These are phyloP conservation scores for Ceratocystis harringtonii DNA, from an alignment of 2,329 filamentous ascomycete species.

Conservation along the genomic window DNA sequence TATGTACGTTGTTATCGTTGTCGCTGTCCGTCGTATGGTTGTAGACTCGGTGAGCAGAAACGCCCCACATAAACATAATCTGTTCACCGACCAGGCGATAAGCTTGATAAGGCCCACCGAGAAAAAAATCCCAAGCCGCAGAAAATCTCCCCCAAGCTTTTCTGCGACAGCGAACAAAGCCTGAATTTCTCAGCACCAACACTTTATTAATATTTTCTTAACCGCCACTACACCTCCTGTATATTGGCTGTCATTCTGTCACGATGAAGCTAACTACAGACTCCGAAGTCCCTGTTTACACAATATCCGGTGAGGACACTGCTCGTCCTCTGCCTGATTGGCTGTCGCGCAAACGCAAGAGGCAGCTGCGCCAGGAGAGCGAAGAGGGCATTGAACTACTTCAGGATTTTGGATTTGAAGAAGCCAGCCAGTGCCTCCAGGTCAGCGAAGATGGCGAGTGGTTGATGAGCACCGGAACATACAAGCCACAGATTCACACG, in stretches of 20 bases:
- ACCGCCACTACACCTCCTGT: not conserved
- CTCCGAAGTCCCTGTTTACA: conserved; percentile 79
- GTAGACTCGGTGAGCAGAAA: conserved; percentile 2
- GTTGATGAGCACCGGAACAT: conserved; percentile 84
- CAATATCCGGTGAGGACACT: conserved; percentile 79
- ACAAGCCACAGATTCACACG: conserved; percentile 71
- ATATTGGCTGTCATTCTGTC: conserved; percentile 5
- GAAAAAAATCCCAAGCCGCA: conserved; percentile 14
- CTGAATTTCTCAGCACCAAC: not conserved
- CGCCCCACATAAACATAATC: not conserved
- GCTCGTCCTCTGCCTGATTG: conserved; percentile 85
- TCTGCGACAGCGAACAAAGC: conserved; percentile 4
- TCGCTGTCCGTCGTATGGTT: not conserved
- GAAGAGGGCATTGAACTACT: conserved; percentile 90
- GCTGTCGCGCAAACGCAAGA: conserved; percentile 79
- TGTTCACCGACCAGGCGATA: conserved; percentile 12
- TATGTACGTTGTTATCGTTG: not conserved
- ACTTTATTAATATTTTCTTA: not conserved
- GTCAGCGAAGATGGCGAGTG: conserved; percentile 93
- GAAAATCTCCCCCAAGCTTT: conserved; percentile 13
- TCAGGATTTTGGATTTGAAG: conserved; percentile 96
- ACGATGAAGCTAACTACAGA: conserved; percentile 70
- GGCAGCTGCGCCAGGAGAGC: conserved; percentile 78
- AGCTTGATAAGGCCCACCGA: conserved; percentile 11
- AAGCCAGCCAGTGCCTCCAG: conserved; percentile 78